A percentile compares a stretch with the other conserved stretches of the same genome.
Conservation (phyloP, 176 grass and related monocot species). For the Puya raimondii region DNA sequence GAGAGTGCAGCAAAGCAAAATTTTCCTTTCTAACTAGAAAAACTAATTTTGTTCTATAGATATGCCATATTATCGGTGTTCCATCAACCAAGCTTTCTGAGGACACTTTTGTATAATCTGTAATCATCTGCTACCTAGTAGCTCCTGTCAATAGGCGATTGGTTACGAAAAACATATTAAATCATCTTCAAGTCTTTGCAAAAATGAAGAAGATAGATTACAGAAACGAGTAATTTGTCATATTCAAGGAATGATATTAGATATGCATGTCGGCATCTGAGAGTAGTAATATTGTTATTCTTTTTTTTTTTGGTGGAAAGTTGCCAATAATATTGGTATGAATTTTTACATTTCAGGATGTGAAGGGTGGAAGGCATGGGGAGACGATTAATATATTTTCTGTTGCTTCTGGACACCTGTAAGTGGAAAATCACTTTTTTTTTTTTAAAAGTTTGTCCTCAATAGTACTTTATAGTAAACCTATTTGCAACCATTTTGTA, state of each 20-base stretch:
- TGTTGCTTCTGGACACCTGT: constrained; percentile 98
- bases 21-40: no score
- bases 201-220: no score
- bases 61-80: no score
- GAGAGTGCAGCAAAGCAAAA: no score
- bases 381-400: constrained; percentile 98
- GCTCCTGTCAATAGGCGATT: no score
- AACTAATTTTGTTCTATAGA: no score
- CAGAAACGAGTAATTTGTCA: no score
- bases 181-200: no score
- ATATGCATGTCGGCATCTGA: not conserved
- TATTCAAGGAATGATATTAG: not conserved
- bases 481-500: not conserved
- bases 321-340: not conserved
- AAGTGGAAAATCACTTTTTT: constrained; percentile 26
- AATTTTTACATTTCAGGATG: constrained; percentile 33
- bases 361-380: constrained; percentile 61
- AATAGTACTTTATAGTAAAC: not conserved
- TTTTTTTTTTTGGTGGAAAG: not conserved
- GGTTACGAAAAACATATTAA: no score
- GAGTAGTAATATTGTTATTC: not conserved
- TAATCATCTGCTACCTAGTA: no score
- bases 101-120: no score
- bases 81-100: no score
- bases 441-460: not conserved